Evolutionary conservation across 192 early-diverging fungal species (phyloP), one percentile per base, ranked within the genome.

Genomic region (Coemansia sp.): DNA sequence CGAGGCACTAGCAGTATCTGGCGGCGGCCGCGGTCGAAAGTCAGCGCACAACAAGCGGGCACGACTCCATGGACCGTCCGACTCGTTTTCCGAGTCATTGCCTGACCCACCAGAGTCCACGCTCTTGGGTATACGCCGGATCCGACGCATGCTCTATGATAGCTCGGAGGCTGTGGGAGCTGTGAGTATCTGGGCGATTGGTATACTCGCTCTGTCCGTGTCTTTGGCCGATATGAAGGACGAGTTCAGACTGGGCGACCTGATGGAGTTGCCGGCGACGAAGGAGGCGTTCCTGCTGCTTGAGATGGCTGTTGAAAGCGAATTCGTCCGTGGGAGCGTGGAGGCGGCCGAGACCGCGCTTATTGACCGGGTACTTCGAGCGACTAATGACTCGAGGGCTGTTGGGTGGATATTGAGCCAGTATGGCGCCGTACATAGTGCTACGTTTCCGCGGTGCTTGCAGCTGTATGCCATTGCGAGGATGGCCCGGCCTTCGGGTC

Each of bases 191-290:
- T 82, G 79, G 79, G 71, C 70, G 1, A 64, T 82, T 3, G 65
- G 71, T 8, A 65, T 82, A 40, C 68, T 82, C 12, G 29, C 79
- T 0, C 61, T 76, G 50, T 76, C 69, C 50, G 79, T 82, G 4
- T 76, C 74, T 6, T 62, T 82, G 8, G 74, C 79, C 1, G 79
- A 82, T 18, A 73, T 82, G 74, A 73, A 71, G 58, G 74, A 68
- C 20, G 73, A 69, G 56, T 76, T 74, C 59, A 64, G 59, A 27
- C 34, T 76, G 47, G 5, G 43, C 35, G 74, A 82, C 38, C 53
- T 82, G 49, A 61, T 71, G 6, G 53, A 56, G 10, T 41, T 82
- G 34, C 74, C 79, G 2, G 71, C 61, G 10, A 62, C 65, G 9
- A 70, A 65, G 43, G 64, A 65, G 30, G 71, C 67, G 64, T 76